Percentiles rank a stretch among this genome's conserved stretches.
phyloP scores from a whole-genome alignment of 371 early-diverging fungal genomes.

The Funneliformis caledonium region DNA sequence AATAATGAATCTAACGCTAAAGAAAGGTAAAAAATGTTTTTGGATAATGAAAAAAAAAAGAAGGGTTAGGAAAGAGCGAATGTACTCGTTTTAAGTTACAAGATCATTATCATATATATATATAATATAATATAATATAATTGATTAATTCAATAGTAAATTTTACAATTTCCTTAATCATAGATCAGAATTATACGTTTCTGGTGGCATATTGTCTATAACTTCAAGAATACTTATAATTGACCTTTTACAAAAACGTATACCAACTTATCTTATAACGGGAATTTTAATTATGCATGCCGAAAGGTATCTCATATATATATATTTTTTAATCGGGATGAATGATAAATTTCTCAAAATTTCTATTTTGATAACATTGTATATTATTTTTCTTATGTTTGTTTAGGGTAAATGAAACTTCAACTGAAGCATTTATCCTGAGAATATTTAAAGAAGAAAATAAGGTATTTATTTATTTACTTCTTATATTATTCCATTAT shows the following conservation, averaged over 20 bases:
- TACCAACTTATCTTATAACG: conserved; percentile 79
- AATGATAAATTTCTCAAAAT: neutral
- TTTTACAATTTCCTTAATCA: neutral
- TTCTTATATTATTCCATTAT: neutral
- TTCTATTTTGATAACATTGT: neutral
- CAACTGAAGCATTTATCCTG: conserved; percentile 89
- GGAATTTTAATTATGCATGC: conserved; percentile 92
- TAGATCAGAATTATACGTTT: conserved; percentile 74
- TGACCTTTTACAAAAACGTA: conserved; percentile 84
- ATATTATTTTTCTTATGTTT: neutral
- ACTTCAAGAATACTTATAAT: conserved; percentile 94
- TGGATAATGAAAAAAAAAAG: neutral
- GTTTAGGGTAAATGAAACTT: conserved; percentile 71
- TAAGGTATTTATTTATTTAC: conserved; percentile 44
- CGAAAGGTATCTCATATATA: conserved; percentile 59
- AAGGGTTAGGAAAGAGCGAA: no score
- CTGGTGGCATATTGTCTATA: conserved; percentile 88
- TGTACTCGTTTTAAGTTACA: neutral
- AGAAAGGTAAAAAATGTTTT: conserved; percentile 52
- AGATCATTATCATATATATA: neutral
- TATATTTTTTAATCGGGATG: neutral
- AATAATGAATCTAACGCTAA: conserved; percentile 71
- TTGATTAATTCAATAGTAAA: neutral
- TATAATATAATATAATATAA: neutral
- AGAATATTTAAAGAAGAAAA: conserved; percentile 81